Conservation (phyloP, 441 rosid genomes). For the Populus hybrid region DNA sequence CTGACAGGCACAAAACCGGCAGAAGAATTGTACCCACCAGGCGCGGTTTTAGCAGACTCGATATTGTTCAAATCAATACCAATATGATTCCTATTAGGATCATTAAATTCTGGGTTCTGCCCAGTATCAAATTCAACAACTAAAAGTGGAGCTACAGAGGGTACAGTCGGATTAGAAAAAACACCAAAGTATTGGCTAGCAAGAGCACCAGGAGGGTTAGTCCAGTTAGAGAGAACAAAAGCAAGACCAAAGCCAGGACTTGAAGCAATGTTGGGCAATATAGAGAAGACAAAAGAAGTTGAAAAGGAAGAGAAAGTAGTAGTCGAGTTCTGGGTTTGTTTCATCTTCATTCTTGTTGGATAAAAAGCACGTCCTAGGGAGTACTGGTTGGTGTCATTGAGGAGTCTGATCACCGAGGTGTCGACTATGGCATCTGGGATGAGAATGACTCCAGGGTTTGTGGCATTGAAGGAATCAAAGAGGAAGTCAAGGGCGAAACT, state of each 20-base stretch:
- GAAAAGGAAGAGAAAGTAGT: constrained; percentile 55
- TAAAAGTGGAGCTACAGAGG: constrained; percentile 50
- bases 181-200: constrained; percentile 81
- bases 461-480: constrained; percentile 52
- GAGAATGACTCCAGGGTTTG: constrained; percentile 40
- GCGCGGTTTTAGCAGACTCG: constrained; percentile 29
- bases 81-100: constrained; percentile 62
- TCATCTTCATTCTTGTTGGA: constrained; percentile 48
- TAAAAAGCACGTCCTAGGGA: constrained; percentile 65
- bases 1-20: constrained; percentile 48
- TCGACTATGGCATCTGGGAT: constrained; percentile 56
- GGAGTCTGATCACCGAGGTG: constrained; percentile 49
- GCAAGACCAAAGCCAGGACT: constrained; percentile 84
- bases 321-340: constrained; percentile 40
- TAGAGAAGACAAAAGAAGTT: constrained; percentile 73
- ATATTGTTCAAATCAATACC: constrained; percentile 68
- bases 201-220: constrained; percentile 61
- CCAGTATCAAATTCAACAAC: constrained; percentile 81
- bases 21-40: constrained; percentile 55
- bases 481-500: constrained; percentile 53
- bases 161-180: constrained; percentile 44
- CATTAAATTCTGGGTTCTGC: constrained; percentile 53
- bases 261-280: constrained; percentile 59
- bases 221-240: constrained; percentile 71
- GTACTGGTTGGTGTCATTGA: constrained; percentile 53